Conservation (phyloP, 2,329 filamentous ascomycete genomes). For the Colletotrichum orchidophilum region DNA sequence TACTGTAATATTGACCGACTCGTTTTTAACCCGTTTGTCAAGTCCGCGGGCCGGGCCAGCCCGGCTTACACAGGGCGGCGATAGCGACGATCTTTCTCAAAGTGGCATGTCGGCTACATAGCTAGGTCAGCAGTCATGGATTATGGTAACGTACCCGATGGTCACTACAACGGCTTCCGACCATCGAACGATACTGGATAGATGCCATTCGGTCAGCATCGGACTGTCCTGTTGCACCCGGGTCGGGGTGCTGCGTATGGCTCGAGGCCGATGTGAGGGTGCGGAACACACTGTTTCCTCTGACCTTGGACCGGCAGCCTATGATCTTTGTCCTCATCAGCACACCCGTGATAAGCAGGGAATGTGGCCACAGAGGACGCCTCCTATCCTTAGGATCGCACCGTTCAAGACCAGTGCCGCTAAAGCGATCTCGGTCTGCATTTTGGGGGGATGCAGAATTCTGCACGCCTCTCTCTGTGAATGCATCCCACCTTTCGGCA, state of each 20-base stretch:
- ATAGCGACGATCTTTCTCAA: conserved; percentile 11
- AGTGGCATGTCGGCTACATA: conserved; percentile 4
- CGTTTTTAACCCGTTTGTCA: conserved; percentile 4
- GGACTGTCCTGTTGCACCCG: background rate
- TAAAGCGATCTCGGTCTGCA: conserved; percentile 9
- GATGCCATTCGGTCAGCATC: background rate
- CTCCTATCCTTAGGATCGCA: background rate
- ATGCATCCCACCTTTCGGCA: conserved; percentile 10
- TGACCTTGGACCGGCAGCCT: background rate
- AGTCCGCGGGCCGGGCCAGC: conserved; percentile 26
- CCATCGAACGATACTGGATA: background rate
- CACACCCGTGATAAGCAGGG: too few relatives aligned
- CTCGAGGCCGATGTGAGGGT: background rate
- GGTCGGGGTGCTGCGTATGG: background rate
- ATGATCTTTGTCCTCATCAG: background rate
- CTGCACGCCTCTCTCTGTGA: background rate
- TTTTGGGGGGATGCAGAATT: background rate
- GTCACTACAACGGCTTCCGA: background rate
- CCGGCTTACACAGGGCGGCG: conserved; percentile 22
- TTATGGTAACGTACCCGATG: background rate
- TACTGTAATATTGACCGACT: background rate
- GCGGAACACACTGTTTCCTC: background rate
- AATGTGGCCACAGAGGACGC: background rate
- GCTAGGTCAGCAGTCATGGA: background rate
- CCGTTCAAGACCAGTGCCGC: background rate